Evolutionary conservation across 352 stramenopile genomes (phyloP), one percentile per base, ranked within the genome.

Genomic region (Phytopythium ostracodes): DNA sequence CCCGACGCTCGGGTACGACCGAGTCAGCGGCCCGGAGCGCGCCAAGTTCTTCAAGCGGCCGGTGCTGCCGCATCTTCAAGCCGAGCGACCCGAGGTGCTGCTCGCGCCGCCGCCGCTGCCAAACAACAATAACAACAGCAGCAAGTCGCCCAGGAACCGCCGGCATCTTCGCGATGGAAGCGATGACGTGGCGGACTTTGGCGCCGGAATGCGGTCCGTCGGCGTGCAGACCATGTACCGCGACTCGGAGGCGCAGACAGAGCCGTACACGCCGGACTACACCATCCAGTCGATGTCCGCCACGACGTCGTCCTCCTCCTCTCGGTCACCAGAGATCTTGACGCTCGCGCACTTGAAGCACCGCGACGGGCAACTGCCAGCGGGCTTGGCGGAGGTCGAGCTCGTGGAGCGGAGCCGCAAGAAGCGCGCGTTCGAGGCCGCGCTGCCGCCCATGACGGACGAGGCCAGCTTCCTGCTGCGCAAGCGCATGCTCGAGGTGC

Each of bases 401-500:
- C 73, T 98, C 62, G 96, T 98, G 38, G 89, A 97, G 59, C 81
- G 92, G 14, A 89, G 92, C 33, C 81, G 92, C 31, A 80, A 87
- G 58, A 97, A 98, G 58, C 73, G 78, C 22, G 72, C 73, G 7
- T 92, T 98, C 24, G 85, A 98, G 51, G 79, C 77, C 17, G 88
- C 87, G 27, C 64, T 98, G 42, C 94, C 93, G 20, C 94, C 94
- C 5, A 97, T 98, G 79, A 98, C 94, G 17, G 94, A 98, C 68
- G 94, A 98, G 60, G 94, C 91, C 9, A 96, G 76, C 42, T 96
- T 98, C 52, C 35, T 83, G 25, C 60, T 98, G 27, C 86, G 94
- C 15, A 98, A 98, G 62, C 65, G 59, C 25, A 92, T 98, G 72
- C 91, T 98, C 70, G 91, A 98, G 71, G 71, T 87, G 53, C 93